Evolutionary conservation across 2,329 filamentous ascomycete genomes (phyloP).

Genomic region (Xylariaceae sp.): DNA sequence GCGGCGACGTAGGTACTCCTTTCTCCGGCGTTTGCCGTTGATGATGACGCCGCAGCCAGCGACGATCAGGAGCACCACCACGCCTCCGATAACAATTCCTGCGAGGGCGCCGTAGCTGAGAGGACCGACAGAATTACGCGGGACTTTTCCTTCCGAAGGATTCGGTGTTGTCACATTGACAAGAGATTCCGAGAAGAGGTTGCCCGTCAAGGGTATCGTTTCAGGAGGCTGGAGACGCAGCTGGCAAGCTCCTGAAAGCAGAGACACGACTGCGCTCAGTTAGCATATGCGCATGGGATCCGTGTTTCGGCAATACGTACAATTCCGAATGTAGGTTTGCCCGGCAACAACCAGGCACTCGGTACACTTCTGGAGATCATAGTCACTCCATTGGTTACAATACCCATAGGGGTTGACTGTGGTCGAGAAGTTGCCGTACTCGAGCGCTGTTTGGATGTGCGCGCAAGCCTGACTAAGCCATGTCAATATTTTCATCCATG

Average conservation of each 20-base stretch:
- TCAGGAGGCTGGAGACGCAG: conserved; percentile 45
- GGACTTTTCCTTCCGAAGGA: conserved; percentile 34
- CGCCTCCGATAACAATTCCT: conserved; percentile 50
- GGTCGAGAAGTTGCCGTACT: conserved; percentile 45
- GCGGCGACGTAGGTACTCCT: conserved; percentile 46
- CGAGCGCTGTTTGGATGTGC: conserved; percentile 42
- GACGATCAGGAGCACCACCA: conserved; percentile 44
- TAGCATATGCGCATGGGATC: conserved; percentile 4
- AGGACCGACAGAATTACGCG: conserved; percentile 40
- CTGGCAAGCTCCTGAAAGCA: conserved; percentile 52
- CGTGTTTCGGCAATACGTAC: conserved; percentile 32
- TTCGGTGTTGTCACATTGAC: conserved; percentile 49
- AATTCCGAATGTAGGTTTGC: conserved; percentile 48
- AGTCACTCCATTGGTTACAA: conserved; percentile 45
- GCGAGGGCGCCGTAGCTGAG: conserved; percentile 52
- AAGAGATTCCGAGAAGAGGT: conserved; percentile 44
- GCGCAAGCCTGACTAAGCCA: conserved; percentile 47
- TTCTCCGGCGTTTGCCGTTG: conserved; percentile 51
- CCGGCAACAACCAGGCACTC: conserved; percentile 41
- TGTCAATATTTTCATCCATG: conserved; percentile 24
- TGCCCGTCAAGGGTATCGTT: conserved; percentile 46
- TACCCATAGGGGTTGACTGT: conserved; percentile 46
- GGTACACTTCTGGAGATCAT: conserved; percentile 40
- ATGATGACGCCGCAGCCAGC: conserved; percentile 51
- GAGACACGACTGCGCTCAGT: conserved; percentile 24